Percentiles rank a stretch among this genome's conserved stretches.
Conservation (phyloP, 2,329 filamentous ascomycete species). For the Aspergillus novoparasiticus region DNA sequence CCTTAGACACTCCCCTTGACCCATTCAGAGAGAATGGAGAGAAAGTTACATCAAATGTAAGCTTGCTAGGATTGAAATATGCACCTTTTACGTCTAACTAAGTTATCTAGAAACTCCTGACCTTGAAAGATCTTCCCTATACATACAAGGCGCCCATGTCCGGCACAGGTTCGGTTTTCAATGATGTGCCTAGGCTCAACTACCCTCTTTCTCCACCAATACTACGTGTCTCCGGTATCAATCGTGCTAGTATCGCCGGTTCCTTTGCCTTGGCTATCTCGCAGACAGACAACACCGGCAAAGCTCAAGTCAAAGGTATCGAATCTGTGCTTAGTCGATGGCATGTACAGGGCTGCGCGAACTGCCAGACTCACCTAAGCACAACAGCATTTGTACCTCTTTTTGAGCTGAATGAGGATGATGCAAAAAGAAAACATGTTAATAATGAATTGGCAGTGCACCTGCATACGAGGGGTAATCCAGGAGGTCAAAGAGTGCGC, state of each 20-base stretch:
- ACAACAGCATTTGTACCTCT: too few species aligned
- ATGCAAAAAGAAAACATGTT: too few species aligned
- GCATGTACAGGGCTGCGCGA: neutral
- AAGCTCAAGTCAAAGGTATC: neutral
- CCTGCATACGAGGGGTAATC: too few species aligned
- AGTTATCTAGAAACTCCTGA: too few species aligned
- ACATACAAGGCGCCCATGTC: too few species aligned
- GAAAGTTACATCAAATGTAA: neutral
- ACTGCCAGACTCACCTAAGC: neutral
- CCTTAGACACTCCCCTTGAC: neutral
- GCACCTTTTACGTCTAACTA: too few species aligned
- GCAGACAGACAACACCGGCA: neutral
- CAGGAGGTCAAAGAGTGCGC: too few species aligned
- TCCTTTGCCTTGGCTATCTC: neutral
- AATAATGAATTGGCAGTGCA: too few species aligned
- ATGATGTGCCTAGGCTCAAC: neutral
- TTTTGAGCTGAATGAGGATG: too few species aligned
- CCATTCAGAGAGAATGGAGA: neutral
- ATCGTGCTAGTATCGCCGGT: neutral
- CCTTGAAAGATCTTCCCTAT: too few species aligned
- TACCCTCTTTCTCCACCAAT: neutral
- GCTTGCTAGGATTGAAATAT: too few species aligned
- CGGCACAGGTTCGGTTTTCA: neutral
- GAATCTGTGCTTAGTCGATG: neutral
- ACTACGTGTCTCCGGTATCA: neutral